Percentiles rank a stretch among this genome's conserved stretches.
These are phyloP conservation scores for Penicillium waksmanii DNA, from an alignment of 495 filamentous ascomycete species.

Conservation along the genomic window DNA sequence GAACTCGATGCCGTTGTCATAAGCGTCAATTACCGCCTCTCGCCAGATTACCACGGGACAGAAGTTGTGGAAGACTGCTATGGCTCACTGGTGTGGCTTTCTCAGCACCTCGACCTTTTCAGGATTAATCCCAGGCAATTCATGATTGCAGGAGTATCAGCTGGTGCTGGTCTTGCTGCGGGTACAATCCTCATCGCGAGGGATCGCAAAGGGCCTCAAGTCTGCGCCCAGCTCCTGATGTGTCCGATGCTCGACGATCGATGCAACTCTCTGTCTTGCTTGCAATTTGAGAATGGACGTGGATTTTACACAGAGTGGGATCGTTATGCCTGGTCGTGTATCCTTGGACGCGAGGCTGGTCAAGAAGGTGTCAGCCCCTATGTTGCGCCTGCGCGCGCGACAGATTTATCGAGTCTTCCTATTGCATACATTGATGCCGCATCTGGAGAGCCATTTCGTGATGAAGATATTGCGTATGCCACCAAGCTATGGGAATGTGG, in stretches of 20 bases:
- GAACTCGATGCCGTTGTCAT: background rate
- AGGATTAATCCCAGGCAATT: background rate
- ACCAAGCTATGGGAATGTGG: background rate
- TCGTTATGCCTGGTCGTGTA: background rate
- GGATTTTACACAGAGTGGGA: background rate
- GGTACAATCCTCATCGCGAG: background rate
- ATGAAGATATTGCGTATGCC: background rate
- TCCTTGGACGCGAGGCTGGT: background rate
- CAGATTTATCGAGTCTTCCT: background rate
- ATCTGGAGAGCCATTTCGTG: background rate
- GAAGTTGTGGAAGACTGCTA: background rate
- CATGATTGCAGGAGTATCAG: background rate
- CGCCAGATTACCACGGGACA: background rate
- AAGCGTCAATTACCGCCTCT: background rate
- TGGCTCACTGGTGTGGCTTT: background rate
- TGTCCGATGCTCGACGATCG: background rate
- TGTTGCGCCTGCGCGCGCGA: background rate
- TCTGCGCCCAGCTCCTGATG: background rate
- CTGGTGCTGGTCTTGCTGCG: background rate
- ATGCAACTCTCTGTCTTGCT: background rate
- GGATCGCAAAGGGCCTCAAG: background rate
- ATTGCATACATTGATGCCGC: background rate
- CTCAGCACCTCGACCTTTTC: background rate
- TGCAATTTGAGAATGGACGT: background rate
- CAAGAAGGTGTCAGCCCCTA: background rate